phyloP scores from a whole-genome alignment of 2,329 filamentous ascomycete genomes.

The Sporothrix curviconia region DNA sequence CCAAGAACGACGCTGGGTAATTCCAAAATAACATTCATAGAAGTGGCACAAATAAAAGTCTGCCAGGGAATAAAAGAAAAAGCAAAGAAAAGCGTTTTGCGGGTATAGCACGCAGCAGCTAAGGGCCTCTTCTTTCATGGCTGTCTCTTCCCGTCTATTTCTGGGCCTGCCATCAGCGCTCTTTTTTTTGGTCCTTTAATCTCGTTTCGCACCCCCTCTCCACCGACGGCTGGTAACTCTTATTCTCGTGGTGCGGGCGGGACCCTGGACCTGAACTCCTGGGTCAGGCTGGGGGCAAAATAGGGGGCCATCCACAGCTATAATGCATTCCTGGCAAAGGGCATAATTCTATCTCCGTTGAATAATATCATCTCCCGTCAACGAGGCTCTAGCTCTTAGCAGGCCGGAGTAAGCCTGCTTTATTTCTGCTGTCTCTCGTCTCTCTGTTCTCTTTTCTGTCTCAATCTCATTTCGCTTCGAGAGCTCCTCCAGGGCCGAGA shows the following conservation, averaged over 20 bases:
- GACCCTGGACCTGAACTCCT: too few species aligned
- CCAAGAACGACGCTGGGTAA: too few species aligned
- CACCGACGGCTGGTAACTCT: too few species aligned
- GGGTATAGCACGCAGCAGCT: constrained; percentile 13
- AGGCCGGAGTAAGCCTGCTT: constrained; percentile 5
- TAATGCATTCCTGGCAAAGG: too few species aligned
- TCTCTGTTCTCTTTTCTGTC: not conserved
- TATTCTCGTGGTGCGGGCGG: too few species aligned
- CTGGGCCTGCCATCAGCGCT: not conserved
- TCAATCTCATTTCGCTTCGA: not conserved
- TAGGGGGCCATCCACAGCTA: too few species aligned
- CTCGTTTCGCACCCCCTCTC: constrained; percentile 13
- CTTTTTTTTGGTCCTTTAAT: constrained; percentile 12
- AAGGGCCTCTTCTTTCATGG: not conserved
- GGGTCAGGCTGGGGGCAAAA: too few species aligned
- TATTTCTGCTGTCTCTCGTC: not conserved
- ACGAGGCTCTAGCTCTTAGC: constrained; percentile 3
- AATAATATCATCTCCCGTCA: too few species aligned
- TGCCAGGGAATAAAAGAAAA: not conserved
- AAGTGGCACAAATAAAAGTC: not conserved
- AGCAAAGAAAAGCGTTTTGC: constrained; percentile 4
- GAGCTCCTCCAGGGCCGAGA: too few species aligned
- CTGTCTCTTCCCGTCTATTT: too few species aligned
- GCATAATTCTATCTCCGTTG: too few species aligned
- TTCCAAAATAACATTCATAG: too few species aligned